Percentiles rank a stretch among this genome's conserved stretches.
Conservation (phyloP, 192 early-diverging fungal species). For the Coemansia sp. region DNA sequence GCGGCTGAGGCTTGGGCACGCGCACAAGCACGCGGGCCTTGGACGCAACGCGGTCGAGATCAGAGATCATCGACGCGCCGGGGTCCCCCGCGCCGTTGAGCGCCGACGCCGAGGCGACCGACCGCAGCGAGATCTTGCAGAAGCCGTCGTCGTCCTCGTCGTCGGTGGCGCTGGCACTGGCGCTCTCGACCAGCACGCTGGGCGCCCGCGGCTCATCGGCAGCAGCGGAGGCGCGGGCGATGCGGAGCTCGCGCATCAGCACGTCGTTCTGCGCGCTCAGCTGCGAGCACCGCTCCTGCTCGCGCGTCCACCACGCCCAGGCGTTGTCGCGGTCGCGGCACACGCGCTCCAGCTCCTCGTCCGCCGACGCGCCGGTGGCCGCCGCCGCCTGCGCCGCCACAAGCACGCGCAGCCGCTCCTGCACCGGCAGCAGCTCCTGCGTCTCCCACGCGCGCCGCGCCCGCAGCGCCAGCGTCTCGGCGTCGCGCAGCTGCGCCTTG, state of each 20-base stretch:
- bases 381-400: background rate
- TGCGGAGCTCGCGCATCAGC: conserved; percentile 46
- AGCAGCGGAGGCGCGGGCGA: background rate
- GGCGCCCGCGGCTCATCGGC: background rate
- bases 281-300: conserved; percentile 43
- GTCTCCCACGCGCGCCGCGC: conserved; percentile 45
- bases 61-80: conserved; percentile 7
- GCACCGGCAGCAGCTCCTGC: conserved; percentile 41
- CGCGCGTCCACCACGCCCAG: conserved; percentile 42
- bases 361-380: background rate
- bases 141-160: conserved; percentile 40
- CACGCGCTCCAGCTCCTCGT: conserved; percentile 20
- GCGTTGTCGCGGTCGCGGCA: conserved; percentile 31
- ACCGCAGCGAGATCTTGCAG: conserved; percentile 36
- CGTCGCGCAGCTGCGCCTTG: conserved; percentile 27
- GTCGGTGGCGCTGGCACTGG: background rate
- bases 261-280: conserved; percentile 47
- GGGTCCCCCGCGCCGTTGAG: conserved; percentile 31
- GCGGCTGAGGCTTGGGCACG: conserved; percentile 2
- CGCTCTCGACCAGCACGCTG: background rate
- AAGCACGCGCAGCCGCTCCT: conserved; percentile 38
- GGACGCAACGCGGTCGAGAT: conserved; percentile 31
- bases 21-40: conserved; percentile 39
- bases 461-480: conserved; percentile 30
- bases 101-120: conserved; percentile 17